These are phyloP conservation scores for Lactuca saligna DNA, from an alignment of 129 eudicot species.

Conservation along the genomic window DNA sequence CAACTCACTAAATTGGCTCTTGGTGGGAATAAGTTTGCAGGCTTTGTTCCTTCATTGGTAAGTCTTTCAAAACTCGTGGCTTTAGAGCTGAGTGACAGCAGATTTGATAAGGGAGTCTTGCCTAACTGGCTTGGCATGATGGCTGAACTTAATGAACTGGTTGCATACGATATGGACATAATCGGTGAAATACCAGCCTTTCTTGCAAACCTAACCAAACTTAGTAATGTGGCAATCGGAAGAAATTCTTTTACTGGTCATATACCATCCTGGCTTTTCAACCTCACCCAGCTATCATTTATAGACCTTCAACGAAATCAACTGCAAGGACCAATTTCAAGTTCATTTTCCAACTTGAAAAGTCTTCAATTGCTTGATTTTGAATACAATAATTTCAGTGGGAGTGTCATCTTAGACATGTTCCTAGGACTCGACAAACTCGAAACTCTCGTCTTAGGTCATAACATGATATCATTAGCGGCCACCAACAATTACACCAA, in stretches of 20 bases:
- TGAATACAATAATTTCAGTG: neutral
- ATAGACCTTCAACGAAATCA: neutral
- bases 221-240: neutral
- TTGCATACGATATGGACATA: neutral
- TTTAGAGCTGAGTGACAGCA: neutral
- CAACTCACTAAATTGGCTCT: neutral
- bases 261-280: constrained; percentile 18
- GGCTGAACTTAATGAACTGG: neutral
- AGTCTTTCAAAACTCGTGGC: neutral
- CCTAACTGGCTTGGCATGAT: constrained; percentile 7
- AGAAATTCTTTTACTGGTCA: neutral
- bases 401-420: constrained; percentile 14
- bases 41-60: constrained; percentile 15
- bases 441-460: neutral
- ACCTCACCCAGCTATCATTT: constrained; percentile 1
- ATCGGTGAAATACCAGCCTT: constrained; percentile 20
- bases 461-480: neutral
- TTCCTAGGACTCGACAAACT: constrained; percentile 18
- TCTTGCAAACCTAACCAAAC: constrained; percentile 24
- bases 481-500: constrained; percentile 6
- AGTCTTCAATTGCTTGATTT: neutral
- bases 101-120: neutral
- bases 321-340: constrained; percentile 28
- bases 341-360: constrained; percentile 20
- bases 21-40: neutral